Evolutionary conservation across 73 alveolate genomes (phyloP).

Genomic region (Paraurostyla sp.): DNA sequence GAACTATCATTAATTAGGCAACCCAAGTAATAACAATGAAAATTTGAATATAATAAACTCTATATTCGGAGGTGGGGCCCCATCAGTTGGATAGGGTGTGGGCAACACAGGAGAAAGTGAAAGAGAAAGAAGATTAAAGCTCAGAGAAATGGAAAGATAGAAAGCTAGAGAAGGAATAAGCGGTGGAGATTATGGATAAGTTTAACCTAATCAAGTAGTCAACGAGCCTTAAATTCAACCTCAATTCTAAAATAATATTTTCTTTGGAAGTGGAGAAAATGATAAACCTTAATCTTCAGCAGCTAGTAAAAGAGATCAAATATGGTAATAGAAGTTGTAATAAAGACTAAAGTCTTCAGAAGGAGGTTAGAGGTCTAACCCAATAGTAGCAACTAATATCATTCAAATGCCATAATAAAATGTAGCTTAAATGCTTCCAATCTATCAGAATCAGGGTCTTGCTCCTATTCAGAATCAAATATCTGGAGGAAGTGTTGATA

Average conservation of each 20-base stretch:
- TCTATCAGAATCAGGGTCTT: neutral
- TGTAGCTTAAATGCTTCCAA: conserved; percentile 18
- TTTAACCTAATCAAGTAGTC: too few relatives aligned
- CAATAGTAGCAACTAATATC: too few relatives aligned
- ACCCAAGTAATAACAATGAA: neutral
- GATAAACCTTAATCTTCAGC: neutral
- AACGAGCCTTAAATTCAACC: neutral
- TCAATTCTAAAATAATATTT: neutral
- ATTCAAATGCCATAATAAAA: neutral
- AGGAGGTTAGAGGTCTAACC: neutral
- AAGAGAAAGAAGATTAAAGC: conserved; percentile 50
- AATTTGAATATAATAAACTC: conserved; percentile 33
- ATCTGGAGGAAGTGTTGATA: too few relatives aligned
- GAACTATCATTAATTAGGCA: neutral
- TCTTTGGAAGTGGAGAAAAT: conserved; percentile 8
- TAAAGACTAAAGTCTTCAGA: conserved; percentile 26
- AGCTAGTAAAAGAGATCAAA: neutral
- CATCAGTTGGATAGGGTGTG: neutral
- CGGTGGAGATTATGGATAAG: conserved; percentile 43
- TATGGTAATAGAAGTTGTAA: conserved; percentile 25
- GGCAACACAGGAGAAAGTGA: neutral
- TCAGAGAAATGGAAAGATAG: conserved; percentile 48
- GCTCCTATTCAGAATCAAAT: neutral
- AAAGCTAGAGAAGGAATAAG: conserved; percentile 9
- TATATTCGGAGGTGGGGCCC: neutral